Evolutionary conservation across 2,329 filamentous ascomycete species (phyloP), one percentile per base, ranked within the genome.

Genomic region (Stagonosporopsis chrysanthemi): DNA sequence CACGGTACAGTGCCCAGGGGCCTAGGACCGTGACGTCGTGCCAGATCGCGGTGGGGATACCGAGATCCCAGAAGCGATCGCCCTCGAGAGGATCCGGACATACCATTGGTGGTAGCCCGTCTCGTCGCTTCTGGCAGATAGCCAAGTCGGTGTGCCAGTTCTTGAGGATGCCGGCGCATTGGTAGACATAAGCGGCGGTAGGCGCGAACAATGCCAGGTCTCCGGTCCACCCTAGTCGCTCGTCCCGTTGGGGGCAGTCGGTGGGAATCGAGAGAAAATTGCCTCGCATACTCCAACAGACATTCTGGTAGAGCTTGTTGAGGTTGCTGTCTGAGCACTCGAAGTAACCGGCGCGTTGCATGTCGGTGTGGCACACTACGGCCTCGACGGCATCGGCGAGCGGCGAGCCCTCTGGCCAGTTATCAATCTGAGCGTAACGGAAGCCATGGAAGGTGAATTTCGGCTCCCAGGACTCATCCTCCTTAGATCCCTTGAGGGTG

Each of bases 271-370:
- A 52, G 3, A 61, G 26, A 61, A 87, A 86, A 60, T 87, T 88
- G 0, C 84, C 83, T 23, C 80, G 77, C 80, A 86, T 85, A 2
- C 79, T 80, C 84, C 84, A 86, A 29, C 73, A 65, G 0, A 82
- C 77, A 47, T 88, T 87, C 1, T 77, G 45, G 59, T 86, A 80
- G 1, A 88, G 76, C 40, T 81, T 73, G 22, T 86, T 87, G 19
- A 52, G 41, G 3, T 36, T 19, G 1, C 9, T 9, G 6, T 55
- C 39, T 0, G 45, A 55, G 40, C 52, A 55, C 4, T 36, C 28
- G n/a, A 55, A 55, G 14, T 26, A 14, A 2, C 52, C 52, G 3
- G 45, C 17, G 2, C 35, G 42, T 28, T 36, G 24, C 52, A 55
- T 55, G 2, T 49, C 52, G 2, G 52, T 49, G 14, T 52, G 33